These are phyloP conservation scores for Alternaria hordeiaustralica DNA, from an alignment of 2,329 filamentous ascomycete species.

Conservation along the genomic window DNA sequence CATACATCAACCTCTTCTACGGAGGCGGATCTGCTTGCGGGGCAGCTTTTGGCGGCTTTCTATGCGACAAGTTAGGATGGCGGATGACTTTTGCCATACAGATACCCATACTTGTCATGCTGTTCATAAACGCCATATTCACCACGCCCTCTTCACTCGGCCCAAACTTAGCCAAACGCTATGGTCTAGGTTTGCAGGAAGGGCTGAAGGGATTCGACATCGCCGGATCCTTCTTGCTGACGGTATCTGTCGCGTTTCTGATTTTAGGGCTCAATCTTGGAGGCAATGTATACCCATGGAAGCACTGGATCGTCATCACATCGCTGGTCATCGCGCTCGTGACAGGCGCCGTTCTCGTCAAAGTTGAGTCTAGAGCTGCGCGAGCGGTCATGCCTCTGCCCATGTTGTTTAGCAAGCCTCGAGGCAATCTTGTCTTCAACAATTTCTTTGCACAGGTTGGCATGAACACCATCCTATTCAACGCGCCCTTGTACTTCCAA, in stretches of 20 bases:
- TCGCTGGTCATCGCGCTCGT: conserved; percentile 54
- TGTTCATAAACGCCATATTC: conserved; percentile 52
- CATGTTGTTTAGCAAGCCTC: conserved; percentile 55
- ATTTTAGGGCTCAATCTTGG: conserved; percentile 61
- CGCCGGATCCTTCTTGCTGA: conserved; percentile 56
- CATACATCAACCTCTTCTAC: conserved; percentile 69
- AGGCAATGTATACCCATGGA: conserved; percentile 60
- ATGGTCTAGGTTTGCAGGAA: conserved; percentile 50
- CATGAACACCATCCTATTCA: conserved; percentile 68
- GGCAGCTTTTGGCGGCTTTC: conserved; percentile 71
- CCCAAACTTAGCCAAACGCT: conserved; percentile 51
- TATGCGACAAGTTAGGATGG: conserved; percentile 76
- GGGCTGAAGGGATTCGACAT: conserved; percentile 58
- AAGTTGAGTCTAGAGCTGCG: conserved; percentile 47
- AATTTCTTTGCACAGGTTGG: conserved; percentile 60
- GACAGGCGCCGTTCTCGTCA: conserved; percentile 50
- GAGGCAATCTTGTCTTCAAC: conserved; percentile 58
- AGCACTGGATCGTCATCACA: conserved; percentile 57
- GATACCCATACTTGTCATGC: conserved; percentile 56
- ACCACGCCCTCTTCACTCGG: conserved; percentile 56
- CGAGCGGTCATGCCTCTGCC: conserved; percentile 59
- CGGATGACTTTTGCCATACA: conserved; percentile 70
- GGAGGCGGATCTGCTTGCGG: conserved; percentile 62
- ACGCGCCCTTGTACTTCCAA: conserved; percentile 72
- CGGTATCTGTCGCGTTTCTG: conserved; percentile 55